Conservation (phyloP, 2,329 filamentous ascomycete genomes). For the Talaromyces sp. region DNA sequence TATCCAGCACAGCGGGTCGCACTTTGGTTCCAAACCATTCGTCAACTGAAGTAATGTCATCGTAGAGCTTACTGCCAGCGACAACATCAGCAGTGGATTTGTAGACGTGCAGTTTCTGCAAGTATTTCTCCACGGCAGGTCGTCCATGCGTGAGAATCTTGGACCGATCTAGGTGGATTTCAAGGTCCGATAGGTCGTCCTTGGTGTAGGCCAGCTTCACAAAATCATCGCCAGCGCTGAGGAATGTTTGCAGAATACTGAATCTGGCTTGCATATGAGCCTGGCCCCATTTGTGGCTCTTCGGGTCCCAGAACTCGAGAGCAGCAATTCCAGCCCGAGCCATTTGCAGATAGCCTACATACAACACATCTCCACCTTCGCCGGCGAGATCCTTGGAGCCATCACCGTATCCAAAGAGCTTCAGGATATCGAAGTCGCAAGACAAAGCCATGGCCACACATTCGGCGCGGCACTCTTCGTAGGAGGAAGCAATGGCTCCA, state of each 20-base stretch:
- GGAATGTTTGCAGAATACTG: conserved; percentile 71
- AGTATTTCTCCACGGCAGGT: conserved; percentile 75
- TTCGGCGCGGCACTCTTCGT: conserved; percentile 93
- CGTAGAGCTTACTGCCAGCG: conserved; percentile 73
- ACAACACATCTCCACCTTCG: conserved; percentile 81
- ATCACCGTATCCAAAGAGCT: conserved; percentile 88
- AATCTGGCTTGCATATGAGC: conserved; percentile 88
- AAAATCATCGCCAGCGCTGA: conserved; percentile 80
- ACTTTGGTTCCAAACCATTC: conserved; percentile 81
- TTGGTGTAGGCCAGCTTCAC: conserved; percentile 72
- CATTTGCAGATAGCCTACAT: conserved; percentile 86
- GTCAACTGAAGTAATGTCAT: conserved; percentile 75
- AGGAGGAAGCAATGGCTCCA: conserved; percentile 77
- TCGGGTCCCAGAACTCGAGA: conserved; percentile 92
- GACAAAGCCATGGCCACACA: conserved; percentile 87
- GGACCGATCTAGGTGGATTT: conserved; percentile 74
- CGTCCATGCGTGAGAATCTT: conserved; percentile 83
- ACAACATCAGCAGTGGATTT: conserved; percentile 84
- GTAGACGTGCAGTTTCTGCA: conserved; percentile 89
- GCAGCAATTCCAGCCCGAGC: conserved; percentile 84
- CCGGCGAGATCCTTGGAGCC: conserved; percentile 66
- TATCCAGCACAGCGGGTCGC: conserved; percentile 57
- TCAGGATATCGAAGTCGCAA: conserved; percentile 81
- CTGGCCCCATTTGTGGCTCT: conserved; percentile 86
- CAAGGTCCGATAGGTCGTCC: conserved; percentile 73